Base-by-base conservation (phyloP, 1,139 yeast genomes). In the Protomyces macrosporus region DNA sequence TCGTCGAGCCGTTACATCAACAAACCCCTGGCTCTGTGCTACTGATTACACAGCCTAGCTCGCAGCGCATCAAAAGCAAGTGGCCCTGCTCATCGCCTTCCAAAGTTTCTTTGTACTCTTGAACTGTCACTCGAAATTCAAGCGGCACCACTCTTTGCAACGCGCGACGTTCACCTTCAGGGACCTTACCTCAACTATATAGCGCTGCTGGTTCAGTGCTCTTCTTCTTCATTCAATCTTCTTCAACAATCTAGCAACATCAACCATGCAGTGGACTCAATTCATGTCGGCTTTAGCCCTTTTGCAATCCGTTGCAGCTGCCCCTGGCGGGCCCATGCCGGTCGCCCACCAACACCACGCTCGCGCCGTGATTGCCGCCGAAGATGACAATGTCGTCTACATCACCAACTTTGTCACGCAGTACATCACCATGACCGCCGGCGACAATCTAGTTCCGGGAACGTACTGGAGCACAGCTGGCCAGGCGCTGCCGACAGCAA, bases 361-460 rank as follows among this genome's bases (percentile, higher is more conserved):
- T n/a, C 48, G 48, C 32, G 48, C n/a, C 4, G 48, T 30, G 4
- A n/a, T 39, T 39, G 16, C 42, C 42, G 48, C 16, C 12, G 48
- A 42, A 9, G 62, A 58, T 16, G 60, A 55, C 34, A 53, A 23
- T 14, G 30, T 58, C 16, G 56, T 58, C 6, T 58, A 58, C 48
- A 52, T 50, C 3, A 58, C 62, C 10, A 50, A 51, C 16, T 55
- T 51, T 37, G 62, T 58, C 14, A 58, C 62, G 14, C 52, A 58
- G 42, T 58, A 52, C 45, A 42, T 58, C 53, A 58, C 62, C 23
- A 52, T 39, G 62, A 58, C 62, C 34, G 62, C 62, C 30, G 56
- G 52, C 34, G 32, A 36, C 7, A 34, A 6, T 34, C 35, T 35
- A 12, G 36, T 35, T 4, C 39, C 45, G 10, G 60, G 48, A 7